These are phyloP conservation scores for Urtica urens DNA, from an alignment of 306 rosid species.

Conservation along the genomic window DNA sequence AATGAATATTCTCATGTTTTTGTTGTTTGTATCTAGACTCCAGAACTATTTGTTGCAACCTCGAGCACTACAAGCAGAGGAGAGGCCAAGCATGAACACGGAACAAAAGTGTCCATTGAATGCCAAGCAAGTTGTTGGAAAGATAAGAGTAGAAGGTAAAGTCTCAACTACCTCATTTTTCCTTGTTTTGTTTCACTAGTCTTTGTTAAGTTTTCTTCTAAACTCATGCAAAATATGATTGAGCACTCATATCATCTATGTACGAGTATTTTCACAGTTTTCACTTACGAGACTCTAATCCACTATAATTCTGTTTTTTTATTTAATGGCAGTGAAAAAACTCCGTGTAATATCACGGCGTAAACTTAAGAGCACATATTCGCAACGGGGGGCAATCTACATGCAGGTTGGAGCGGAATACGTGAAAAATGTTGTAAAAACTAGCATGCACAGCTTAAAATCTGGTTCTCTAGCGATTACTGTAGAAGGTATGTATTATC, in stretches of 20 bases:
- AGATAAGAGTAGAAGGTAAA: conserved; percentile 89
- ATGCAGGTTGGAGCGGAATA: conserved; percentile 75
- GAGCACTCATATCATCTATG: too few species aligned
- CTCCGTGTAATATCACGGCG: conserved; percentile 70
- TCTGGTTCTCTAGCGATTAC: conserved; percentile 31
- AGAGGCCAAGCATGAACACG: conserved; percentile 33
- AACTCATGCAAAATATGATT: too few species aligned
- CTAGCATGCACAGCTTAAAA: conserved; percentile 58
- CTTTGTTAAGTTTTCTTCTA: too few species aligned
- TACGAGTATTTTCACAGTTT: too few species aligned
- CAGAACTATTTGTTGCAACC: conserved; percentile 79
- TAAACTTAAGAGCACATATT: conserved; percentile 59
- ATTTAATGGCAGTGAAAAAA: conserved; percentile 55
- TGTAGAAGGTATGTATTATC: conserved; percentile 55
- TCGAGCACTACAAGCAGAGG: conserved; percentile 47
- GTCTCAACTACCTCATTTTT: background rate
- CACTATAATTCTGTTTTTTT: background rate
- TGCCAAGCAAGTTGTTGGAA: conserved; percentile 67
- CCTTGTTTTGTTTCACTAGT: too few species aligned
- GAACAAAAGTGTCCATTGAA: conserved; percentile 50
- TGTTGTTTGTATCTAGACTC: conserved; percentile 28
- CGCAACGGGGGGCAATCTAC: conserved; percentile 64
- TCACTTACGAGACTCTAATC: background rate
- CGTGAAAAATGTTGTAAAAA: conserved; percentile 60
- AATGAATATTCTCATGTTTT: too few species aligned